Evolutionary conservation across 2,329 filamentous ascomycete genomes (phyloP), one percentile per base, ranked within the genome.

Genomic region (Tolypocladium cylindrosporum): DNA sequence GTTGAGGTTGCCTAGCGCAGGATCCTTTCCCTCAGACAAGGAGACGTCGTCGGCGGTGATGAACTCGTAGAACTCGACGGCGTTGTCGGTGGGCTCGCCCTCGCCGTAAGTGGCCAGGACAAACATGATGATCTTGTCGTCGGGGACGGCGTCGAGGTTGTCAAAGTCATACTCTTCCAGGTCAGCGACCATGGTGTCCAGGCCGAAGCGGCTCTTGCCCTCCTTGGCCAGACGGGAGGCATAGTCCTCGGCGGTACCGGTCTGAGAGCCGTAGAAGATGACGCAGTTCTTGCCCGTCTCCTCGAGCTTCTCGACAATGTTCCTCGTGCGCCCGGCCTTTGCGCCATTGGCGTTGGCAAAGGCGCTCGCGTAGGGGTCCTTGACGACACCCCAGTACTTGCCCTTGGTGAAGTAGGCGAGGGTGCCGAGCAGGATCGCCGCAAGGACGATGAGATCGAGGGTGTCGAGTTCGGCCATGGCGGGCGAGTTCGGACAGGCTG

Each of bases 51-150:
- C 92, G 63, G 83, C 83, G 55, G 84, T 89, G 68, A 97, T 82
- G 76, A 97, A 97, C 72, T 99, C 94, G 78, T 96, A 97, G 78
- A 99, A 99, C 66, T 99, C 94, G 62, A 97, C 94, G 8, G 95
- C 94, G 70, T 99, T 99, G 70, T 99, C 94, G 39, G 95, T 99
- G 51, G 94, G 94, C 76, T 99, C 95, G 62, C 94, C 94, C 79
- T 99, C 94, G 64, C 94, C 94, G 68, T 99, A 99, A 41, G 95
- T 99, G 56, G 94, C 94, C 62, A 99, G 82, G 60, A 99, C 88
- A 71, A 99, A 99, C 78, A 99, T 89, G 67, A 88, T 90, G 56
- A 99, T 75, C 76, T 97, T 96, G 74, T 97, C 92, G 63, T 86
- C 85, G 51, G 93, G 90, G 66, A 97, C 85, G 58, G 85, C 79